Evolutionary conservation across 164 flowering plant species (phyloP).

Genomic region (Stephania japonica): DNA sequence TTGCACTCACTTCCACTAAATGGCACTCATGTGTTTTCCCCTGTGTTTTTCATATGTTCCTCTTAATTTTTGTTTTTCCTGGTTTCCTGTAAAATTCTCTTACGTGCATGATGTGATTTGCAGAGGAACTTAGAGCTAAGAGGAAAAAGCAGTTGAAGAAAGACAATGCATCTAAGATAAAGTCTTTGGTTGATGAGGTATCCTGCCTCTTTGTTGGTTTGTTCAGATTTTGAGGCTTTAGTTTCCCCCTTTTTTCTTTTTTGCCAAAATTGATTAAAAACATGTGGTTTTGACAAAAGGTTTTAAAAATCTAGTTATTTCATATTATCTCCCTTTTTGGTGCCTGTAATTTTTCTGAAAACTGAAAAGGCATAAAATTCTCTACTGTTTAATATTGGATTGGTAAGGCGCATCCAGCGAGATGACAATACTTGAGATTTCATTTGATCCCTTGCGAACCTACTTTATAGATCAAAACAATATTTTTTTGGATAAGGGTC

Average conservation of each 20-base stretch:
- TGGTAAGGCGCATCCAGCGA: not conserved
- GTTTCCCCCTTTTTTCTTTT: not conserved
- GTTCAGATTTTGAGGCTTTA: not conserved
- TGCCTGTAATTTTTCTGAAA: no score
- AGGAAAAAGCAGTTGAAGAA: constrained; percentile 93
- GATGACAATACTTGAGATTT: not conserved
- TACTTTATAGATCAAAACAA: no score
- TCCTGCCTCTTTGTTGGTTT: not conserved
- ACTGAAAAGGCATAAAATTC: not conserved
- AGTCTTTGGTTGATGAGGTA: constrained; percentile 96
- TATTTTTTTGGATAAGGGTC: no score
- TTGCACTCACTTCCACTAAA: not conserved
- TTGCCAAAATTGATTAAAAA: not conserved
- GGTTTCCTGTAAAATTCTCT: not conserved
- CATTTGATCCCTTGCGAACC: not conserved
- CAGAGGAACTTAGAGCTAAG: constrained; percentile 84
- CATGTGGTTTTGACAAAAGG: not conserved
- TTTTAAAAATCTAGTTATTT: not conserved
- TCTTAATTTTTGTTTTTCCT: not conserved
- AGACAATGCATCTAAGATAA: constrained; percentile 83
- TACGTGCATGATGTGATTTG: constrained; percentile 19
- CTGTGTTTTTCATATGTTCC: not conserved
- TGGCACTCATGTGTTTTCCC: not conserved
- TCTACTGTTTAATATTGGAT: not conserved
- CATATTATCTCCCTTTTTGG: not conserved